Conservation (phyloP, 2,329 filamentous ascomycete genomes). For the Penicillium sp. region DNA sequence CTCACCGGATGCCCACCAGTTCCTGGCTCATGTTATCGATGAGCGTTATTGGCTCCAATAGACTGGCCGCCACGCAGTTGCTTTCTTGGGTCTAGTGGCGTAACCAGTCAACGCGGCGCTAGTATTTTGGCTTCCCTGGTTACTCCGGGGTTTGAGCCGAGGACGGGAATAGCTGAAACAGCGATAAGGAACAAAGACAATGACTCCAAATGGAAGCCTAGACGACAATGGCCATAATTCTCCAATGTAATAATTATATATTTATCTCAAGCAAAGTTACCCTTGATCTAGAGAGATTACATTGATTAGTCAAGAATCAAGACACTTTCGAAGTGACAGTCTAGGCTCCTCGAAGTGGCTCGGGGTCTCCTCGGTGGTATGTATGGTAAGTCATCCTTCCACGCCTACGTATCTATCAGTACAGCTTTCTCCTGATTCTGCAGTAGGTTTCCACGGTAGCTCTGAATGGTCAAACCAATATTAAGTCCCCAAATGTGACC, state of each 20-base stretch:
- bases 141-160: conserved; percentile 10
- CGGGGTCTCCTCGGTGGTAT: neutral
- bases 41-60: conserved; percentile 2
- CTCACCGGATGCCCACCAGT: conserved; percentile 14
- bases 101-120: conserved; percentile 6
- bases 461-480: neutral
- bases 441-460: neutral
- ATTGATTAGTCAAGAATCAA: neutral
- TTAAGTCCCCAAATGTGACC: neutral
- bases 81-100: conserved; percentile 12
- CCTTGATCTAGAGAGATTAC: no score
- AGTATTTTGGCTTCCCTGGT: conserved; percentile 7
- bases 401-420: neutral
- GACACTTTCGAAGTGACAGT: neutral
- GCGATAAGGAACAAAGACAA: neutral
- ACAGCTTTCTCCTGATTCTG: neutral
- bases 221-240: neutral
- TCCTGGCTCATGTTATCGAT: conserved; percentile 15
- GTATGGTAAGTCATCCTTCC: neutral
- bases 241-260: no score
- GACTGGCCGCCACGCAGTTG: conserved; percentile 7
- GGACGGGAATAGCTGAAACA: conserved; percentile 2
- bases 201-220: neutral
- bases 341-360: neutral
- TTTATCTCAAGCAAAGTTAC: no score